phyloP scores from a whole-genome alignment of 2,329 filamentous ascomycete species.

The Ophiostoma ulmi region DNA sequence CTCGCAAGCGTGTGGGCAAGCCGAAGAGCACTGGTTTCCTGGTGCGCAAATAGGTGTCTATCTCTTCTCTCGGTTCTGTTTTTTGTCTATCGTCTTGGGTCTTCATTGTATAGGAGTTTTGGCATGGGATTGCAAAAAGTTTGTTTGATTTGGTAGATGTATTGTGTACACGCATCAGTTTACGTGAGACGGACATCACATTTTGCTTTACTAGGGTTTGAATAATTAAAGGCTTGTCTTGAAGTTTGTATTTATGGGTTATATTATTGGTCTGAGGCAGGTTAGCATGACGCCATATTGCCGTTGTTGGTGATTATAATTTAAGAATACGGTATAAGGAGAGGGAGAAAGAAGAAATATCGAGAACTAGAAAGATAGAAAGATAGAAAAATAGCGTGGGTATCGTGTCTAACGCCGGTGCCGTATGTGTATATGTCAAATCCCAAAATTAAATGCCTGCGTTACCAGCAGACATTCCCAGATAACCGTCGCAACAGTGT shows the following conservation, averaged over 20 bases:
- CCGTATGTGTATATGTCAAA: conserved; percentile 2
- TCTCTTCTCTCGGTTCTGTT: not conserved
- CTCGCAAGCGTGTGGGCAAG: conserved; percentile 38
- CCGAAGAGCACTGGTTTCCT: conserved; percentile 45
- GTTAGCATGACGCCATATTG: not conserved
- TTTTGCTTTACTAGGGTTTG: not conserved
- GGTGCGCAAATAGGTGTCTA: conserved; percentile 28
- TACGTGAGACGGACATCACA: not conserved
- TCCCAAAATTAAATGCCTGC: conserved; percentile 14
- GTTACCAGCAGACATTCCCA: conserved; percentile 12
- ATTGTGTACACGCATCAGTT: not conserved
- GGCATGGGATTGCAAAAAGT: conserved; percentile 17
- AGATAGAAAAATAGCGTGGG: conserved; percentile 18
- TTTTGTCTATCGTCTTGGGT: not conserved
- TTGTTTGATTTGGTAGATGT: not conserved
- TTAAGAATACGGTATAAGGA: not conserved
- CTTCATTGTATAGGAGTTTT: conserved; percentile 4
- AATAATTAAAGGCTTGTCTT: not conserved
- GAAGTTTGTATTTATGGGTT: not conserved
- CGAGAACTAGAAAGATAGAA: not conserved
- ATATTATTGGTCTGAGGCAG: not conserved
- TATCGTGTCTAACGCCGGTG: conserved; percentile 23
- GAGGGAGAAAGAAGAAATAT: no score
- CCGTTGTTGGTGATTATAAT: not conserved
- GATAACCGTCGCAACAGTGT: not conserved